These are phyloP conservation scores for Ambrosiella beaveri DNA, from an alignment of 2,329 filamentous ascomycete genomes.

Conservation along the genomic window DNA sequence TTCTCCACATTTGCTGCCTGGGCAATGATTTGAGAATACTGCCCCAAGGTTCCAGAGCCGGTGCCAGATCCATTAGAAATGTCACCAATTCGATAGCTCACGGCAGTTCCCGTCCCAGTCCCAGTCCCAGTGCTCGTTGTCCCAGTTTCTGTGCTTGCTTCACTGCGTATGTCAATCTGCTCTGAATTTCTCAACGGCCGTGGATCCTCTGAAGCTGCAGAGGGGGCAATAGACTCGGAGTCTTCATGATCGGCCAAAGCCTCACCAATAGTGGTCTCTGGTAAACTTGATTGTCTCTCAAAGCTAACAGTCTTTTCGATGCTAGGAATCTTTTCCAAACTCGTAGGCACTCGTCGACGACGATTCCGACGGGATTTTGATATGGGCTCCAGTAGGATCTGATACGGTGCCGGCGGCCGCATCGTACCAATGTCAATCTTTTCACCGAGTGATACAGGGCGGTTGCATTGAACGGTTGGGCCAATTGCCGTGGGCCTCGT, in stretches of 20 bases:
- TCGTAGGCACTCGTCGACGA: constrained; percentile 3
- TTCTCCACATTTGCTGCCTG: constrained; percentile 30
- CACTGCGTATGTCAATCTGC: constrained; percentile 42
- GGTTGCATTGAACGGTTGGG: constrained; percentile 62
- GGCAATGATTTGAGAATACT: constrained; percentile 4
- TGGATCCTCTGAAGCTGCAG: constrained; percentile 24
- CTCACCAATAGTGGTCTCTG: constrained; percentile 13
- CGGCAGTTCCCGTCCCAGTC: constrained; percentile 9
- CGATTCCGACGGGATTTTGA: constrained; percentile 45
- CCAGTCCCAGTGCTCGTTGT: constrained; percentile 13
- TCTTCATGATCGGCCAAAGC: constrained; percentile 17
- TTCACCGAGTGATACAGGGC: constrained; percentile 64
- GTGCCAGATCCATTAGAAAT: background rate
- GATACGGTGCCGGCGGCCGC: constrained; percentile 55
- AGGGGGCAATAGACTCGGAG: constrained; percentile 21
- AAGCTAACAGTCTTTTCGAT: constrained; percentile 6
- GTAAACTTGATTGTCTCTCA: background rate
- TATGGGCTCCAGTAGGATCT: constrained; percentile 76
- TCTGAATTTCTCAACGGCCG: constrained; percentile 18
- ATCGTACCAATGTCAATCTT: constrained; percentile 70
- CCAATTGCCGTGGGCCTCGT: constrained; percentile 78
- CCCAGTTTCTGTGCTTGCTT: constrained; percentile 53
- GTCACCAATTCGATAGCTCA: constrained; percentile 5
- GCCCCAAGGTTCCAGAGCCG: constrained; percentile 8
- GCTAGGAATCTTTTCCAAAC: constrained; percentile 1